Evolutionary conservation across 2,329 filamentous ascomycete genomes (phyloP), one percentile per base, ranked within the genome.

Genomic region (Aspergillus piperis): DNA sequence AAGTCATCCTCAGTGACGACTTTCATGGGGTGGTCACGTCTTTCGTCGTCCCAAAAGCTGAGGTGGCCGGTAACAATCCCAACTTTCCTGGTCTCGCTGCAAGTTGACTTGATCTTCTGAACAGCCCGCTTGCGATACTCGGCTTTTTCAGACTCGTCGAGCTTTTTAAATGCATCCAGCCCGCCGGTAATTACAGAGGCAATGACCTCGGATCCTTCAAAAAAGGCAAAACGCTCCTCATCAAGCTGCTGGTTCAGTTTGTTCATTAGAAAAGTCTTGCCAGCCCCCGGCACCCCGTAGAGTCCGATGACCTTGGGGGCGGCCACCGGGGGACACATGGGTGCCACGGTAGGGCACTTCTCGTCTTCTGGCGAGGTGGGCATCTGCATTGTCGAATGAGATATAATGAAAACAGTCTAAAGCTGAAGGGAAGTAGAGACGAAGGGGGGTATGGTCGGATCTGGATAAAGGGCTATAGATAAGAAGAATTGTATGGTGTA

Each of bases 21-120:
- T 10, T 32, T 32, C 30, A 32, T 32, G 30, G 30, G 30, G 3
- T 11, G 30, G 30, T 32, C 30, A 32, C 30, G 13, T 11, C 30
- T 32, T 48, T 57, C 25, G 10, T 82, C 76, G 0, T 61, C 3
- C 82, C 83, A 86, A 63, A 88, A 83, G 74, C 82, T 83, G 67
- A 77, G 82, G 67, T 88, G 84, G 0, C 84, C 84, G 4, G 82
- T 72, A 3, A 88, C 81, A 2, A 89, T 65, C 1, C 71, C 85
- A 5, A 71, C 62, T 7, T 27, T 11, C 11, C 52, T 44, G 10
- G 27, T 27, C 17, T 21, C 2, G 3, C 7, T 13, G 3, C 52
- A 55, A 5, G 4, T 15, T 8, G 15, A 6, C 5, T 11, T 23
- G 8, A 56, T 56, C 4, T 10, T 32, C 1, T 25, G 6, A 3